Conservation (phyloP, 1,284 basidiomycete genomes). For the Trichosporon inkin region DNA sequence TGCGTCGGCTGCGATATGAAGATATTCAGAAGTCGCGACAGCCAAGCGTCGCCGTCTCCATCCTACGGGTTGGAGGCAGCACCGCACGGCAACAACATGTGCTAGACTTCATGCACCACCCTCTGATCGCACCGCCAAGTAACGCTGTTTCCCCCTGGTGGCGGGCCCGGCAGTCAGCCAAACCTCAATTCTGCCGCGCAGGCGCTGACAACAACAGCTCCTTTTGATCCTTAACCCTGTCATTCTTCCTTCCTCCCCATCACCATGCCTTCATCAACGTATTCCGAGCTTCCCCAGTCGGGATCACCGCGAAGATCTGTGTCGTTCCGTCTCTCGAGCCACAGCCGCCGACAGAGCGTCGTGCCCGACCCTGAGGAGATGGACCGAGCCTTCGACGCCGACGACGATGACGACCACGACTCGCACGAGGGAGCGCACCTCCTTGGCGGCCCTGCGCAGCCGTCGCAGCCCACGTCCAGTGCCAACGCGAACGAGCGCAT, state of each 20-base stretch:
- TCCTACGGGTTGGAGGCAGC: constrained; percentile 10
- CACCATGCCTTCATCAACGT: constrained; percentile 31
- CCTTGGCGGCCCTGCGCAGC: neutral
- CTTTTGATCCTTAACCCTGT: neutral
- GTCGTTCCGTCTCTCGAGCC: constrained; percentile 24
- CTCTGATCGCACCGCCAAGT: constrained; percentile 27
- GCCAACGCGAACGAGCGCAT: constrained; percentile 22
- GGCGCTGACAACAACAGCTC: constrained; percentile 1
- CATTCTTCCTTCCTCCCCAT: neutral
- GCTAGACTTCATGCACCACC: constrained; percentile 48
- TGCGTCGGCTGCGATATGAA: constrained; percentile 24
- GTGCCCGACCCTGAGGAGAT: constrained; percentile 48
- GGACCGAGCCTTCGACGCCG: constrained; percentile 49
- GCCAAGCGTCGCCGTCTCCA: constrained; percentile 12
- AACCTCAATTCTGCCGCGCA: neutral
- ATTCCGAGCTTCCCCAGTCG: constrained; percentile 21
- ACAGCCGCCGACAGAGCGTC: constrained; percentile 18
- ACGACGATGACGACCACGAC: constrained; percentile 33
- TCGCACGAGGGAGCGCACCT: constrained; percentile 23
- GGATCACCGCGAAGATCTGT: constrained; percentile 35
- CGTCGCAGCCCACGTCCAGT: neutral
- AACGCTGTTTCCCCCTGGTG: neutral
- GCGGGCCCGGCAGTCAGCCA: neutral
- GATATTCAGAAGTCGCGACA: constrained; percentile 40
- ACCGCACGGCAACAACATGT: constrained; percentile 25